Evolutionary conservation across 108 stramenopile genomes (phyloP), one percentile per base, ranked within the genome.

Genomic region (Pseudonitzschia multiseries): DNA sequence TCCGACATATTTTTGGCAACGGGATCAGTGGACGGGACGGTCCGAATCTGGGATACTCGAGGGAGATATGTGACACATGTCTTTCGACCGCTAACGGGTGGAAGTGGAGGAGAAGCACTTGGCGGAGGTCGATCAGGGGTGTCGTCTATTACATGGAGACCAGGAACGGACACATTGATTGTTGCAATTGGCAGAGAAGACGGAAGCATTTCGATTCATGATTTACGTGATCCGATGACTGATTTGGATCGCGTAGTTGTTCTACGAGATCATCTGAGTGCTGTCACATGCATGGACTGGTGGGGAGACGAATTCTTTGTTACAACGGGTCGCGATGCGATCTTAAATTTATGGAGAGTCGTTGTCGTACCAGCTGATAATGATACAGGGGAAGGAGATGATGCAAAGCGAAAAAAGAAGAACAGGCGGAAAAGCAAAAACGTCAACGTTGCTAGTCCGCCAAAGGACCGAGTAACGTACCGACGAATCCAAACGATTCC

Each of bases 331-430:
- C 73, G 90, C 53, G 93, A 93, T 79, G 82, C 89, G 13, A 89
- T 96, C 22, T 79, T 96, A 15, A 96, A 95, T 76, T 75, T 92
- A 13, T 95, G 94, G 94, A 69, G 88, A n/a, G 85, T 96, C 29
- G 84, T 83, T 28, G 86, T 89, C 64, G 79, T 89, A 50, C 61
- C 61, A 9, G 84, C 85, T 48, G 73, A 82, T 2, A 83, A 83
- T 48, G 73, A 82, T n/a, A 51, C 59, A 18, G 46, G 57, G 41
- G 40, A 65, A 20, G 60, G 71, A n/a, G 68, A 78, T 57, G 57
- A 78, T 53, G 70, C 63, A 65, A 86, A 80, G 57, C 71, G 65
- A 40, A 87, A 81, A 65, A 82, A 77, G 56, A 84, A 73, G 51
- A 86, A 85, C 50, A 78, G 74, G 42, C 42, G 62, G 22, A 76